A percentile compares a stretch with the other conserved stretches of the same genome.
phyloP scores from a whole-genome alignment of 345 rosid genomes.

The Ceriops tagal region DNA sequence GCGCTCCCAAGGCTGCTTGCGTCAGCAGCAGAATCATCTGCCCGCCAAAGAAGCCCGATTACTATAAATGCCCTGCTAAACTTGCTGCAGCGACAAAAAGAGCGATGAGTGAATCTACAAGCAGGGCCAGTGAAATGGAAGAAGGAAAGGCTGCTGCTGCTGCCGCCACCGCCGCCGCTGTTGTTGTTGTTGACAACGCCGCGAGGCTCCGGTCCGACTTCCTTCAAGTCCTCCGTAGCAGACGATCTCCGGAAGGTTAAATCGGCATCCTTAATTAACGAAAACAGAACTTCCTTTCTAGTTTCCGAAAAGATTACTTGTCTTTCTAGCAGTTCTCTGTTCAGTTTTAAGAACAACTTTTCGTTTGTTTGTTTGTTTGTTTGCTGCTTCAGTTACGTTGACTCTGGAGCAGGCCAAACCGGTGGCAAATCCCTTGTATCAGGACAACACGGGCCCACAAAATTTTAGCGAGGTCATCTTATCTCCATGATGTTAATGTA shows the following conservation, averaged over 20 bases:
- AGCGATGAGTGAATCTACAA: background rate
- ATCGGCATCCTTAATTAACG: background rate
- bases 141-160: background rate
- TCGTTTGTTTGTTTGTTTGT: background rate
- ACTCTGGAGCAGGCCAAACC: constrained; percentile 50
- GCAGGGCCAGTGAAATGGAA: constrained; percentile 22
- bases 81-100: background rate
- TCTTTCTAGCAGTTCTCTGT: background rate
- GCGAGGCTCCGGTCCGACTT: constrained; percentile 51
- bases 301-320: no score
- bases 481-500: background rate
- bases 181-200: background rate
- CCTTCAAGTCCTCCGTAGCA: constrained; percentile 44
- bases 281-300: background rate
- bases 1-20: background rate
- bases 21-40: background rate
- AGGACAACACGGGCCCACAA: constrained; percentile 40
- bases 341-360: background rate
- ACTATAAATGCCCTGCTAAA: constrained; percentile 7
- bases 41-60: background rate
- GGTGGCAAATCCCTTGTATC: constrained; percentile 54
- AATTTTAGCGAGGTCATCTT: constrained; percentile 38
- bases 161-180: no score
- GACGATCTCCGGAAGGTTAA: constrained; percentile 51
- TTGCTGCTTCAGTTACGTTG: constrained; percentile 42